These are phyloP conservation scores for Plenodomus tracheiphilus DNA, from an alignment of 2,329 filamentous ascomycete genomes.

Conservation along the genomic window DNA sequence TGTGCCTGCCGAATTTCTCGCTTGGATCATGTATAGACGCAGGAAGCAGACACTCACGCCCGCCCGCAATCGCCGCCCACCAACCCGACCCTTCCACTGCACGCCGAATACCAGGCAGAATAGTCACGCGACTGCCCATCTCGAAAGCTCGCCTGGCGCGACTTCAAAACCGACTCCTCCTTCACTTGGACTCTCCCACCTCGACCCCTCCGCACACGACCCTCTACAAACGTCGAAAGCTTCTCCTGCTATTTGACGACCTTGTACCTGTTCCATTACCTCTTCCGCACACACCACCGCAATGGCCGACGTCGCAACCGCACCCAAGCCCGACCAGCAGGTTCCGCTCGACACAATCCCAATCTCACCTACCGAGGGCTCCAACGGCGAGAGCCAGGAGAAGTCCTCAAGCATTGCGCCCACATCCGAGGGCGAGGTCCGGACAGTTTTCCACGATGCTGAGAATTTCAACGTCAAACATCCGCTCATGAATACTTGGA, in stretches of 20 bases:
- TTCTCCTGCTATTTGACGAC: conserved; percentile 6
- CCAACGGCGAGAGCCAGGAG: conserved; percentile 47
- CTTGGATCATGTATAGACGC: conserved; percentile 10
- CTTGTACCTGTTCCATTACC: conserved; percentile 3
- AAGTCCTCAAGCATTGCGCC: conserved; percentile 47
- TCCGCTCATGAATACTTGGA: conserved; percentile 96
- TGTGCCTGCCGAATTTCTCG: conserved; percentile 32
- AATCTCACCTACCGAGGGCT: conserved; percentile 55
- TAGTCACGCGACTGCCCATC: conserved; percentile 25
- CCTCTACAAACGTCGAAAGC: background rate
- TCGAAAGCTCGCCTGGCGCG: conserved; percentile 39
- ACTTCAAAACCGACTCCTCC: conserved; percentile 26
- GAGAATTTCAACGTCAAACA: conserved; percentile 99
- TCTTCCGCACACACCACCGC: conserved; percentile 13
- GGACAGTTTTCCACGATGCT: conserved; percentile 97
- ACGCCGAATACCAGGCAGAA: conserved; percentile 13
- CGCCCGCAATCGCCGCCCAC: conserved; percentile 16
- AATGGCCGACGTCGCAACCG: conserved; percentile 44
- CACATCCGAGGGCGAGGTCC: conserved; percentile 59
- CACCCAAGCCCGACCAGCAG: conserved; percentile 50
- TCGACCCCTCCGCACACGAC: conserved; percentile 18
- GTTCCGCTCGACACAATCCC: conserved; percentile 61
- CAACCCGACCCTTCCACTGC: conserved; percentile 15
- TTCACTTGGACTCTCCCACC: conserved; percentile 18
- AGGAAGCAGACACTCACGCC: conserved; percentile 21